phyloP scores from a whole-genome alignment of 768 basidiomycete genomes.

The Rhizopogon vinicolor region DNA sequence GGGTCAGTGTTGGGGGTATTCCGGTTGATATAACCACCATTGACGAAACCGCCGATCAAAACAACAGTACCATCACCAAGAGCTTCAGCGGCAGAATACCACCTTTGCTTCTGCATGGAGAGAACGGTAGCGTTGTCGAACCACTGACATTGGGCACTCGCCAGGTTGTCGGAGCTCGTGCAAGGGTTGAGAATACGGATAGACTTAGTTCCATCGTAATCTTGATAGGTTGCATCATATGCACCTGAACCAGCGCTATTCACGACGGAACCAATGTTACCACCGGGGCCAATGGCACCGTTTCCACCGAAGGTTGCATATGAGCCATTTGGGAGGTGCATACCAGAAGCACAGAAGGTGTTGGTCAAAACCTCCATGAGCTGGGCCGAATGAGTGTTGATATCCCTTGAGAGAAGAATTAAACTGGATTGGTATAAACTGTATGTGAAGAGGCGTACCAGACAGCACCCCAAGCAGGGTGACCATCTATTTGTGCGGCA shows the following conservation, averaged over 20 bases:
- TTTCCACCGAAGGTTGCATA: constrained; percentile 77
- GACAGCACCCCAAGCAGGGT: constrained; percentile 71
- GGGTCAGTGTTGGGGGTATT: constrained; percentile 71
- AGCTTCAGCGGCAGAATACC: constrained; percentile 77
- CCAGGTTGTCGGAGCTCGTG: constrained; percentile 40
- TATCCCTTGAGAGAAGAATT: constrained; percentile 45
- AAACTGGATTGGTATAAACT: constrained; percentile 8
- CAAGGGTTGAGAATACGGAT: constrained; percentile 86
- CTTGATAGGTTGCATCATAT: constrained; percentile 66
- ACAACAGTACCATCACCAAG: constrained; percentile 73
- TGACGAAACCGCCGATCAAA: constrained; percentile 77
- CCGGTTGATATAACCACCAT: constrained; percentile 76
- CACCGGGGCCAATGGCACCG: constrained; percentile 64
- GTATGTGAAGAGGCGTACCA: constrained; percentile 37
- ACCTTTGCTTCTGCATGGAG: constrained; percentile 63
- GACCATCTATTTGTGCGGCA: constrained; percentile 55
- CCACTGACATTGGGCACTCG: constrained; percentile 57
- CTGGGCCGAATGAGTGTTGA: constrained; percentile 49
- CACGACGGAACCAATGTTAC: constrained; percentile 46
- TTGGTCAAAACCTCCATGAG: constrained; percentile 74
- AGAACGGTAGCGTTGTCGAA: constrained; percentile 62
- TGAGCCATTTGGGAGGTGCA: constrained; percentile 78
- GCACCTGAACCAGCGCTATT: constrained; percentile 42
- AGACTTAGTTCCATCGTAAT: constrained; percentile 75
- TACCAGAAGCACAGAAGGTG: constrained; percentile 77